A percentile compares a stretch with the other conserved stretches of the same genome.
phyloP scores from a whole-genome alignment of 192 early-diverging fungal genomes.

The Linnemannia elongata region DNA sequence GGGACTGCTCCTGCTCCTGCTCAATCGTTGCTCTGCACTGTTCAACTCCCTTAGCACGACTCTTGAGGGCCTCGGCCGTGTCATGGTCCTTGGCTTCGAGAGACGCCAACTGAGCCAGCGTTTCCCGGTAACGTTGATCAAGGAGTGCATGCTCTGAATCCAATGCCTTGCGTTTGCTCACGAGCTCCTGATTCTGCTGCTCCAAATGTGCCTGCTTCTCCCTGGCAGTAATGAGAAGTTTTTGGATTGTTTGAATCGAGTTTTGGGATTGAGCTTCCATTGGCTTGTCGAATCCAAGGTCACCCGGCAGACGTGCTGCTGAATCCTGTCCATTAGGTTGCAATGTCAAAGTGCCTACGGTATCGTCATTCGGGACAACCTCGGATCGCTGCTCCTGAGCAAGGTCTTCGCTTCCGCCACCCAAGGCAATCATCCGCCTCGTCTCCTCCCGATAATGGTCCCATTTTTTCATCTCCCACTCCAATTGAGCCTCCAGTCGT shows the following conservation, averaged over 20 bases:
- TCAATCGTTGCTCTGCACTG: slow-evolving; percentile 21
- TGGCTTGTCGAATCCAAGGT: slow-evolving; percentile 16
- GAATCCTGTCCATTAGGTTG: not conserved
- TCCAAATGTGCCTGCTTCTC: slow-evolving; percentile 16
- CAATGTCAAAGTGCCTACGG: not conserved
- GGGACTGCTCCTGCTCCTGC: slow-evolving; percentile 22
- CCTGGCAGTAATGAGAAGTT: slow-evolving; percentile 15
- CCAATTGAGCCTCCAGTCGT: slow-evolving; percentile 40
- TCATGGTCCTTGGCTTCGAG: slow-evolving; percentile 10
- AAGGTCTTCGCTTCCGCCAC: not conserved
- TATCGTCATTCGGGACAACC: not conserved
- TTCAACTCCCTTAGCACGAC: slow-evolving; percentile 7
- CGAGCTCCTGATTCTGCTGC: slow-evolving; percentile 10
- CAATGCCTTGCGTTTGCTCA: slow-evolving; percentile 12
- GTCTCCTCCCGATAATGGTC: slow-evolving; percentile 22
- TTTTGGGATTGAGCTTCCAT: slow-evolving; percentile 36
- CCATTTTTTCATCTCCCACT: slow-evolving; percentile 53
- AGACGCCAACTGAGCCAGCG: not conserved
- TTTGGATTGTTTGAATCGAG: slow-evolving; percentile 33
- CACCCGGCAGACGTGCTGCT: not conserved
- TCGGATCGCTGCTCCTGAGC: not conserved
- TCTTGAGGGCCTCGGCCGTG: slow-evolving; percentile 22
- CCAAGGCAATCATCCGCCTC: slow-evolving; percentile 22
- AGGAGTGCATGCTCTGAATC: slow-evolving; percentile 7
- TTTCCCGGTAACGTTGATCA: not conserved